These are phyloP conservation scores for Bryum argenteum DNA, from an alignment of 225 moss, liverwort and hornwort species.

Conservation along the genomic window DNA sequence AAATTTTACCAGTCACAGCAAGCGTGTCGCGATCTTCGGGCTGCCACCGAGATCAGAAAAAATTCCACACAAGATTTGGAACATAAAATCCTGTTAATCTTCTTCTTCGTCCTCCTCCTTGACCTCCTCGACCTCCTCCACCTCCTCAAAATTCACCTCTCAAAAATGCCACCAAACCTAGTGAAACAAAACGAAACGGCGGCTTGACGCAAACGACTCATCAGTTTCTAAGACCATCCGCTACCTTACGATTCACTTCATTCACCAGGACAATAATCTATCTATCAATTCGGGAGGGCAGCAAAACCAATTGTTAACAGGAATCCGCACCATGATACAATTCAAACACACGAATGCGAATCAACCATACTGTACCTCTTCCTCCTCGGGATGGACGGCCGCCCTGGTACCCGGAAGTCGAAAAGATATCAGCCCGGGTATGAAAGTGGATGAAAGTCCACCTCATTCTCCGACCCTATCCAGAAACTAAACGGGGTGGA, in stretches of 20 bases:
- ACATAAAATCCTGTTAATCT: not conserved
- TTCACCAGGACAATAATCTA: not conserved
- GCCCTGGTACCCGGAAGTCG: not conserved
- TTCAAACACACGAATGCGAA: constrained; percentile 14
- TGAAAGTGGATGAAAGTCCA: constrained; percentile 13
- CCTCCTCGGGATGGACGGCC: not conserved
- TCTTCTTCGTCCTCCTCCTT: not conserved
- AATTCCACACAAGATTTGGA: too few relatives aligned
- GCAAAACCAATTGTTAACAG: not conserved
- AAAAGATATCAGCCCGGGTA: not conserved
- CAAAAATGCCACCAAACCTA: constrained; percentile 10
- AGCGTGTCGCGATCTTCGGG: not conserved
- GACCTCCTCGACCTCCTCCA: not conserved
- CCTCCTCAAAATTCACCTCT: not conserved
- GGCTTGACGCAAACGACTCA: constrained; percentile 36
- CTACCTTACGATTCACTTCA: not conserved
- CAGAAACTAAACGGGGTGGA: not conserved
- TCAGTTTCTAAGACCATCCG: constrained; percentile 26
- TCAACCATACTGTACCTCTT: not conserved
- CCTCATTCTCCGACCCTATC: constrained; percentile 31
- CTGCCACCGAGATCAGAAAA: constrained; percentile 5
- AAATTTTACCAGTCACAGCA: constrained; percentile 18
- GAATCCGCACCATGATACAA: constrained; percentile 7
- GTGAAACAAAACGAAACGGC: constrained; percentile 35
- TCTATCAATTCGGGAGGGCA: not conserved